Evolutionary conservation across 768 basidiomycete genomes (phyloP).

Genomic region (Boletus pseudopeckii): DNA sequence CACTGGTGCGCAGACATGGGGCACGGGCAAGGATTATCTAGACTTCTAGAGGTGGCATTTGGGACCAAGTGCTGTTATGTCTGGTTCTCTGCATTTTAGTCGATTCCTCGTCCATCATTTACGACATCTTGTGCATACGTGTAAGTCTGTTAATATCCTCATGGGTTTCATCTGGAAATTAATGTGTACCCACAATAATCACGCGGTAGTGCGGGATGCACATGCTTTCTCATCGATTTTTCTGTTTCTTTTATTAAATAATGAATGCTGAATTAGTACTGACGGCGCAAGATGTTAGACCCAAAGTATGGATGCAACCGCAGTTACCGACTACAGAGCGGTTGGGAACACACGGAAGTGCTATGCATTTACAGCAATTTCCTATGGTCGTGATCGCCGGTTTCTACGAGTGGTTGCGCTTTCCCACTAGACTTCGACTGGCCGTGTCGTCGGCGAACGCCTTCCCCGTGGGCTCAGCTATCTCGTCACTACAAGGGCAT

Average conservation of each 20-base stretch:
- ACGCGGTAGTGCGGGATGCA: neutral
- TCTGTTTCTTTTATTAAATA: neutral
- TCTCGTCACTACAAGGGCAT: no score
- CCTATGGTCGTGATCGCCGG: no score
- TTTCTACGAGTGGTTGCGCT: no score
- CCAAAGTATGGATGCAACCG: no score
- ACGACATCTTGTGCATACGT: neutral
- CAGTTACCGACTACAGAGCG: no score
- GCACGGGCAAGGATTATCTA: conserved; percentile 49
- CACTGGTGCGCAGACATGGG: conserved; percentile 42
- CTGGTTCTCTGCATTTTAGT: neutral
- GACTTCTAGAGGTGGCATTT: conserved; percentile 41
- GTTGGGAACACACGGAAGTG: no score
- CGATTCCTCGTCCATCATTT: neutral
- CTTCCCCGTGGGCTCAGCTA: no score
- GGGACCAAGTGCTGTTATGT: neutral
- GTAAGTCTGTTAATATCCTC: neutral
- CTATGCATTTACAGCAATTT: no score
- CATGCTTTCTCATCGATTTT: neutral
- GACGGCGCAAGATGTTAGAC: no score
- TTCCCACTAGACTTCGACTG: no score
- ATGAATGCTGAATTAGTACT: no score
- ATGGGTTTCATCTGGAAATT: neutral
- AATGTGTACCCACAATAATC: neutral
- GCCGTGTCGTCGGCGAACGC: no score